These are phyloP conservation scores for Tripterygium wilfordii DNA, from an alignment of 177 flowering plant species.

Conservation along the genomic window DNA sequence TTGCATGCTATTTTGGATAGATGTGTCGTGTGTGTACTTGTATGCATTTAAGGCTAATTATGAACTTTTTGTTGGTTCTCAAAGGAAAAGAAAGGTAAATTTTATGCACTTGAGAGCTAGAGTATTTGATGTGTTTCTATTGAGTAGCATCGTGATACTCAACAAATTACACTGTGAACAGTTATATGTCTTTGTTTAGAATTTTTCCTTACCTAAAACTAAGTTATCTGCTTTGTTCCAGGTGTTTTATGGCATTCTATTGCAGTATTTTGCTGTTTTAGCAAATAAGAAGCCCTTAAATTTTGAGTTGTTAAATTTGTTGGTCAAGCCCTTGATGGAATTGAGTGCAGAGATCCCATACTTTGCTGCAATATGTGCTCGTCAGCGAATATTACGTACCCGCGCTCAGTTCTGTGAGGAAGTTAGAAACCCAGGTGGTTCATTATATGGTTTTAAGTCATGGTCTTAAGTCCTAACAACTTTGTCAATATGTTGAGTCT, in stretches of 20 bases:
- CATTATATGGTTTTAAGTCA: background rate
- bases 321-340: constrained; percentile 88
- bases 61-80: too few species aligned
- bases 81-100: too few species aligned
- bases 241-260: constrained; percentile 85
- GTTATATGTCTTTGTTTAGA: too few species aligned
- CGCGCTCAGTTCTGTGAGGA: constrained; percentile 63
- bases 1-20: too few species aligned
- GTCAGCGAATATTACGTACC: constrained; percentile 55
- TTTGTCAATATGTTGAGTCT: background rate
- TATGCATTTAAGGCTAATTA: too few species aligned
- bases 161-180: too few species aligned
- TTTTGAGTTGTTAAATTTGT: constrained; percentile 57
- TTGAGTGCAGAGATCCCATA: constrained; percentile 82
- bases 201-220: too few species aligned
- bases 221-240: constrained; percentile 31
- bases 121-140: too few species aligned
- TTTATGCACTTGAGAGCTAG: too few species aligned
- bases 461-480: constrained; percentile 7
- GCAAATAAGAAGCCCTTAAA: constrained; percentile 75
- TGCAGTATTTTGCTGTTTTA: constrained; percentile 84
- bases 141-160: too few species aligned
- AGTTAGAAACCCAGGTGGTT: constrained; percentile 59
- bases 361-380: constrained; percentile 95
- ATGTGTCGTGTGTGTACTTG: too few species aligned